Conservation (phyloP, 805 yeast genomes). For the Candida takata region DNA sequence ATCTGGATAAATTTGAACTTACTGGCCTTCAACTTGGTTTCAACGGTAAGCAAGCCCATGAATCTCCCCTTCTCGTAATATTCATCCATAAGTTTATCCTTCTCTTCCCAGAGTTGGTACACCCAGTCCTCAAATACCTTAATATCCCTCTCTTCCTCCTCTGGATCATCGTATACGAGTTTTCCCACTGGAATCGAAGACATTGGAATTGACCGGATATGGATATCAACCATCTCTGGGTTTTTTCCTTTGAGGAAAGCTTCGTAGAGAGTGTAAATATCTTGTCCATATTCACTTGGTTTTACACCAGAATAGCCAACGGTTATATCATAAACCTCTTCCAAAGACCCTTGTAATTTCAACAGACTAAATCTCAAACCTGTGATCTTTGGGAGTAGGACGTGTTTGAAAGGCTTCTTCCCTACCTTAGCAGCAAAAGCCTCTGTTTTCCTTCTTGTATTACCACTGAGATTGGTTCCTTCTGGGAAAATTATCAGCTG, state of each 20-base stretch:
- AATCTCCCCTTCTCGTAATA: slow-evolving; percentile 54
- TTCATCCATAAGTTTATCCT: slow-evolving; percentile 63
- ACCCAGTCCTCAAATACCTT: slow-evolving; percentile 69
- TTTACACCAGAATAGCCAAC: slow-evolving; percentile 72
- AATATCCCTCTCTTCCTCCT: slow-evolving; percentile 33
- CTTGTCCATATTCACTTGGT: slow-evolving; percentile 67
- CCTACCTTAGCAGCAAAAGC: slow-evolving; percentile 49
- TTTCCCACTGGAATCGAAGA: slow-evolving; percentile 58
- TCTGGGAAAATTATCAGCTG: slow-evolving; percentile 84
- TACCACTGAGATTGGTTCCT: slow-evolving; percentile 77
- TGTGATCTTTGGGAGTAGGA: slow-evolving; percentile 74
- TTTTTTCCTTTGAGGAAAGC: slow-evolving; percentile 65
- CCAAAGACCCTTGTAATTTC: slow-evolving; percentile 45
- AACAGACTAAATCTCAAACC: slow-evolving; percentile 68
- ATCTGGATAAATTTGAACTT: slow-evolving; percentile 25
- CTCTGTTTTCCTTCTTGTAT: slow-evolving; percentile 53
- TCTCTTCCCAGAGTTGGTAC: slow-evolving; percentile 61
- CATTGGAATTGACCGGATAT: slow-evolving; percentile 51
- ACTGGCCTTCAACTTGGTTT: slow-evolving; percentile 18
- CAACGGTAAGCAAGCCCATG: slow-evolving; percentile 12
- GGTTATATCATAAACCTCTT: slow-evolving; percentile 72
- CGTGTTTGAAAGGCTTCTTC: slow-evolving; percentile 46
- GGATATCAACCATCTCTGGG: slow-evolving; percentile 59
- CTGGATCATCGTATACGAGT: slow-evolving; percentile 36
- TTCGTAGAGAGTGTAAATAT: slow-evolving; percentile 54